Percentiles rank a stretch among this genome's conserved stretches.
phyloP scores from a whole-genome alignment of 768 basidiomycete species.

The Austroboletus eburneus region DNA sequence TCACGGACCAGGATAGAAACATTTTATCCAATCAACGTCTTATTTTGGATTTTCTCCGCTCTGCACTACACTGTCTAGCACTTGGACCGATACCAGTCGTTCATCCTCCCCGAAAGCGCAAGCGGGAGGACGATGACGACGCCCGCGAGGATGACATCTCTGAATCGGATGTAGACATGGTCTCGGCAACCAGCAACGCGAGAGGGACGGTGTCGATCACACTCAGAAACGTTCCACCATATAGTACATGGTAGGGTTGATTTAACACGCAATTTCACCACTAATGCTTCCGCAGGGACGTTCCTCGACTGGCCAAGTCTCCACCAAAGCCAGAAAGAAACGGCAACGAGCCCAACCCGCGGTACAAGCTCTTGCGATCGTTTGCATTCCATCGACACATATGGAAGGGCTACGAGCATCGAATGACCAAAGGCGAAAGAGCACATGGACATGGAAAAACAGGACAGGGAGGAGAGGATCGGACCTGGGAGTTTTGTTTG shows the following conservation, averaged over 20 bases:
- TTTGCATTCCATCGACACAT: slow-evolving; percentile 66
- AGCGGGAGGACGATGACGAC: slow-evolving; percentile 40
- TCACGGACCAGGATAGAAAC: slow-evolving; percentile 91
- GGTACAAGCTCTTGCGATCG: slow-evolving; percentile 68
- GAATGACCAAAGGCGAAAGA: slow-evolving; percentile 90
- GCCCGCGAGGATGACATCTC: slow-evolving; percentile 31
- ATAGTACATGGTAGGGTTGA: slow-evolving; percentile 70
- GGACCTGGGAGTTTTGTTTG: slow-evolving; percentile 86
- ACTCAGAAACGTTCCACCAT: slow-evolving; percentile 80
- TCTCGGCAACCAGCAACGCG: slow-evolving; percentile 1
- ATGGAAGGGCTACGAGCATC: slow-evolving; percentile 88
- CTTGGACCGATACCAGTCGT: slow-evolving; percentile 51
- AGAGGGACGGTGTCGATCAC: slow-evolving; percentile 85
- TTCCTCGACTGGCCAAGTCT: slow-evolving; percentile 70
- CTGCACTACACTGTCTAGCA: slow-evolving; percentile 57
- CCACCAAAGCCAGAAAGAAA: slow-evolving; percentile 44
- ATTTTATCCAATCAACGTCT: slow-evolving; percentile 85
- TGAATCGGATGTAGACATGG: slow-evolving; percentile 13
- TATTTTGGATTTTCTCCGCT: slow-evolving; percentile 77
- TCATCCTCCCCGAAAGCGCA: slow-evolving; percentile 40
- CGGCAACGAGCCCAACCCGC: slow-evolving; percentile 53
- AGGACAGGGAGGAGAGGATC: slow-evolving; percentile 71
- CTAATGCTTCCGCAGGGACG: slow-evolving; percentile 48
- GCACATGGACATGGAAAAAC: slow-evolving; percentile 61
- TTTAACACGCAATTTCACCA: slow-evolving; percentile 6